A percentile compares a stretch with the other conserved stretches of the same genome.
Conservation (phyloP, 1,284 basidiomycete species). For the Flammula alnicola region DNA sequence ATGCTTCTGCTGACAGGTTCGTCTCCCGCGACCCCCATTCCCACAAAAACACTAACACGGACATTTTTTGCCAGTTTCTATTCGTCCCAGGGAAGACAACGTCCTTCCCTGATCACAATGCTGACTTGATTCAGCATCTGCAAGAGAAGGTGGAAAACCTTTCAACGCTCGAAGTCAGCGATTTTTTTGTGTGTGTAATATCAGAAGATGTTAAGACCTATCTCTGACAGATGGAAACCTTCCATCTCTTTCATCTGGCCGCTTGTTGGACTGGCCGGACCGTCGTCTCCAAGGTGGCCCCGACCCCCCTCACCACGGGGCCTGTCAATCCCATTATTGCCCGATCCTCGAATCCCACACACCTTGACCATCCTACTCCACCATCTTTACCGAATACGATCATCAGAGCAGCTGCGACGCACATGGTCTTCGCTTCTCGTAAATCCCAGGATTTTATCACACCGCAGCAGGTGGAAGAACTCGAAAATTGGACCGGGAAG, state of each 20-base stretch:
- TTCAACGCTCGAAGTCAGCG: conserved; percentile 68
- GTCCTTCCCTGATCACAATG: conserved; percentile 79
- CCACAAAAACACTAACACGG: background rate
- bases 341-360: conserved; percentile 29
- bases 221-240: conserved; percentile 75
- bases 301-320: conserved; percentile 48
- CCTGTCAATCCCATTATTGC: conserved; percentile 48
- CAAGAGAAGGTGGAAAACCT: conserved; percentile 52
- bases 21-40: conserved; percentile 7
- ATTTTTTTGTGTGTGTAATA: background rate
- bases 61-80: conserved; percentile 63
- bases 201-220: background rate
- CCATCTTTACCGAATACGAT: conserved; percentile 41
- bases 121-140: conserved; percentile 63
- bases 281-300: conserved; percentile 20
- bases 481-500: conserved; percentile 73
- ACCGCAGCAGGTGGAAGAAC: conserved; percentile 62
- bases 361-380: conserved; percentile 29
- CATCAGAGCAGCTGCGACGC: conserved; percentile 78
- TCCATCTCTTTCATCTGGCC: conserved; percentile 77
- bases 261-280: conserved; percentile 55
- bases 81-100: conserved; percentile 84
- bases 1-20: conserved; percentile 80
- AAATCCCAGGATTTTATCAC: conserved; percentile 79
- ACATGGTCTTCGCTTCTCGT: conserved; percentile 86